A percentile compares a stretch with the other conserved stretches of the same genome.
Conservation (phyloP, 2,329 filamentous ascomycete species). For the Monilinia laxa region DNA sequence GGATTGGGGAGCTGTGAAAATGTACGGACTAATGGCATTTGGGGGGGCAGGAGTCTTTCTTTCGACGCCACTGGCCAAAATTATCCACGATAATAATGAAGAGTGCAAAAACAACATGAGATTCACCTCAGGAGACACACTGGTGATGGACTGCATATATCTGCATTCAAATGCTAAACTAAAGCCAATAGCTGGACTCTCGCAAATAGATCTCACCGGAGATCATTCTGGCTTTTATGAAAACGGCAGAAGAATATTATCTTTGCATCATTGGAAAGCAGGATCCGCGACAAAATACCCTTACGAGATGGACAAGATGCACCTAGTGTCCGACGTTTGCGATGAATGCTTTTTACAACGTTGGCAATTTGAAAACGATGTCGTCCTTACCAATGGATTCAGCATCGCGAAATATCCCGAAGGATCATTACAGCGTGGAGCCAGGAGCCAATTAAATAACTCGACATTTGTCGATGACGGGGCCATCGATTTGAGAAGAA, state of each 20-base stretch:
- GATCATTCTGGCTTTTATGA: conserved; percentile 40
- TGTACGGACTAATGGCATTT: conserved; percentile 40
- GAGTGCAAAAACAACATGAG: conserved; percentile 35
- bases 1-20: conserved; percentile 39
- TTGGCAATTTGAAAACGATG: conserved; percentile 46
- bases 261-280: conserved; percentile 40
- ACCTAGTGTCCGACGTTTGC: conserved; percentile 37
- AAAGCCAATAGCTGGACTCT: conserved; percentile 34
- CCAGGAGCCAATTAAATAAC: not conserved
- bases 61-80: conserved; percentile 34
- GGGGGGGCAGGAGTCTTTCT: conserved; percentile 39
- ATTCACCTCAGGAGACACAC: conserved; percentile 37
- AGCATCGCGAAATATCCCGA: conserved; percentile 45
- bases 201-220: conserved; percentile 39
- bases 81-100: conserved; percentile 33
- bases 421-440: conserved; percentile 5
- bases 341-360: conserved; percentile 48
- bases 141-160: conserved; percentile 40
- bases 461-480: not conserved
- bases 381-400: conserved; percentile 49
- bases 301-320: conserved; percentile 39
- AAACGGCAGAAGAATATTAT: conserved; percentile 36
- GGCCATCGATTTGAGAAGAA: conserved; percentile 38
- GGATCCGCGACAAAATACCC: conserved; percentile 34
- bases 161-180: conserved; percentile 33